phyloP scores from a whole-genome alignment of 2,329 filamentous ascomycete species.

The Arachnomyces sp. region DNA sequence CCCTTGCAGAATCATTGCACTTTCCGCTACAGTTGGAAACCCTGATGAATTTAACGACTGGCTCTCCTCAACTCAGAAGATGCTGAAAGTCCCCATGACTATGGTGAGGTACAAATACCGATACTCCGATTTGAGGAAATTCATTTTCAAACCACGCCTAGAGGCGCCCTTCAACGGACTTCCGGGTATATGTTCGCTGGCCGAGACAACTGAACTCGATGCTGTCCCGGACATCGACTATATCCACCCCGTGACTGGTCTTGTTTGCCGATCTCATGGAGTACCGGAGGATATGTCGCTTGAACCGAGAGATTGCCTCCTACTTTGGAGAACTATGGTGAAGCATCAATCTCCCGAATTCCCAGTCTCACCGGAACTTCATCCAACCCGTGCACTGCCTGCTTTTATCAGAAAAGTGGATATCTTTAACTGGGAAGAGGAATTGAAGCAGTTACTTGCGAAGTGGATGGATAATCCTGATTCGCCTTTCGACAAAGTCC shows the following conservation, averaged over 20 bases:
- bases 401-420: conserved; percentile 56
- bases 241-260: conserved; percentile 59
- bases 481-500: conserved; percentile 48
- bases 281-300: conserved; percentile 61
- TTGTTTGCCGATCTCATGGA: conserved; percentile 55
- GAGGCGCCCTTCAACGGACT: conserved; percentile 48
- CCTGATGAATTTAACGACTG: conserved; percentile 62
- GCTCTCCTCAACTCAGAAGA: conserved; percentile 57
- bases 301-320: conserved; percentile 63
- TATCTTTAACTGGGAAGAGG: conserved; percentile 57
- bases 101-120: conserved; percentile 63
- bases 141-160: conserved; percentile 52
- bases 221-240: conserved; percentile 46
- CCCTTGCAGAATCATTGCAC: conserved; percentile 68
- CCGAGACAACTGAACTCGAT: conserved; percentile 28
- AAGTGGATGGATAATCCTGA: conserved; percentile 52
- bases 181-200: conserved; percentile 19
- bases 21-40: conserved; percentile 75
- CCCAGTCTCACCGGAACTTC: conserved; percentile 43
- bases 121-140: conserved; percentile 74
- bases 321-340: conserved; percentile 57
- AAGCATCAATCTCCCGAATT: conserved; percentile 48
- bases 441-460: conserved; percentile 52
- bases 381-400: conserved; percentile 45
- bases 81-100: conserved; percentile 55